A percentile compares a stretch with the other conserved stretches of the same genome.
Evolutionary conservation across 139 green algal species (phyloP).

Genomic region (Coccomyxa sp.): DNA sequence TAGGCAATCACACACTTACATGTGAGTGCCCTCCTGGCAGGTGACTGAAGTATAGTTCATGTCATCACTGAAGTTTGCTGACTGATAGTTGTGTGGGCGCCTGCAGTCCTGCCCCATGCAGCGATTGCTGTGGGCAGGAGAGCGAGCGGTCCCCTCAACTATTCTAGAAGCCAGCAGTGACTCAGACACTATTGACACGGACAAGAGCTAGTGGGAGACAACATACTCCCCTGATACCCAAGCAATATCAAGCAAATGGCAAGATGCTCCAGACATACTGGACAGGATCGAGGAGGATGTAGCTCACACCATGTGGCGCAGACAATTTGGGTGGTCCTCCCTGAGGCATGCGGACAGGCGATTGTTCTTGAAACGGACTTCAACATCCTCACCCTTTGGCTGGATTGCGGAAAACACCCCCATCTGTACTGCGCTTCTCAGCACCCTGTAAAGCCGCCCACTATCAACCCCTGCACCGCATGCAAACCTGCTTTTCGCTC

Average conservation of each 20-base stretch:
- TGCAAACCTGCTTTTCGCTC: too few relatives aligned
- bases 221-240: too few relatives aligned
- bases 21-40: background rate
- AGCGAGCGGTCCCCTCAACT: too few relatives aligned
- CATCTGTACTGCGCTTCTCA: conserved; percentile 4
- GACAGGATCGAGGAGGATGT: too few relatives aligned
- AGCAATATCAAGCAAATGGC: too few relatives aligned
- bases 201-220: too few relatives aligned
- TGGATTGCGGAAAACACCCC: background rate
- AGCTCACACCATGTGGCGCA: background rate
- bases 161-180: too few relatives aligned
- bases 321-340: conserved; percentile 8
- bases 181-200: too few relatives aligned
- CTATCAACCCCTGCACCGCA: background rate
- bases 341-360: background rate
- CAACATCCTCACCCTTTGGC: background rate
- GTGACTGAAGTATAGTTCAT: background rate
- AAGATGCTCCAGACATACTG: too few relatives aligned
- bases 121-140: too few relatives aligned
- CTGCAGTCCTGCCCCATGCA: too few relatives aligned
- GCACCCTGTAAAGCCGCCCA: conserved; percentile 7
- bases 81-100: too few relatives aligned
- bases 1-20: background rate
- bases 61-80: background rate
- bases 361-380: conserved; percentile 12